Evolutionary conservation across 352 stramenopile species (phyloP), one percentile per base, ranked within the genome.

Genomic region (Phytopythium helicoides): DNA sequence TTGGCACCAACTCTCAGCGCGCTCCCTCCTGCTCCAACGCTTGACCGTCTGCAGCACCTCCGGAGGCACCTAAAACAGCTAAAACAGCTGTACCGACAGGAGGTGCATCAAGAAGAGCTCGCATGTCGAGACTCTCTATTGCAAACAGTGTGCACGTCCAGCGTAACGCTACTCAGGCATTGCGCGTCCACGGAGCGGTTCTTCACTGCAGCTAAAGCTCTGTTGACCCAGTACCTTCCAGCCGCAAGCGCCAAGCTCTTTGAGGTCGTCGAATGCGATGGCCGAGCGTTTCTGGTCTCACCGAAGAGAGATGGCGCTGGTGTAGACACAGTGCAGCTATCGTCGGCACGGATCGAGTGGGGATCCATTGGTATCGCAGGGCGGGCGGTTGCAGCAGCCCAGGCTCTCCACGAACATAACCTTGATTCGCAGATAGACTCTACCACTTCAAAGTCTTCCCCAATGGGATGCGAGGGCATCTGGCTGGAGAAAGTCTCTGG

Each of bases 1-100:
- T 45, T 2, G 8, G 23, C 1, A n/a, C 21, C 22, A 15, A 26
- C 44, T 3, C 25, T 10, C 6, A 10, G 6, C 15, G 18, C 5
- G 10, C 44, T 19, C 3, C 26, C 28, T 16, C 44, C 25, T n/a
- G 14, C 54, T 10, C 33, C 61, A 14, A 28, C 54, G 47, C 22
- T 51, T 3, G 47, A 72, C 23, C 64, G 71, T 0, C 47, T 82
- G 16, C 62, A 74, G 54, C 65, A 76, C 35, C 59, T 81, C 14
- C 60, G 76, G 53, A 68, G 44, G n/a, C 70, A 85, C 50, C 76
- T 78, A 58, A 68, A 80, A 46, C 68, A 82, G 25, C 68, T 82
- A 14, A 60, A 74, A 36, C 57, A 66, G 47, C 66, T 81, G 6
- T 81, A 81, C 54, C 63, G 66, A 0, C 49, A 76, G 36, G 65